These are phyloP conservation scores for Mentha longifolia DNA, from an alignment of 257 asterid species.

Conservation along the genomic window DNA sequence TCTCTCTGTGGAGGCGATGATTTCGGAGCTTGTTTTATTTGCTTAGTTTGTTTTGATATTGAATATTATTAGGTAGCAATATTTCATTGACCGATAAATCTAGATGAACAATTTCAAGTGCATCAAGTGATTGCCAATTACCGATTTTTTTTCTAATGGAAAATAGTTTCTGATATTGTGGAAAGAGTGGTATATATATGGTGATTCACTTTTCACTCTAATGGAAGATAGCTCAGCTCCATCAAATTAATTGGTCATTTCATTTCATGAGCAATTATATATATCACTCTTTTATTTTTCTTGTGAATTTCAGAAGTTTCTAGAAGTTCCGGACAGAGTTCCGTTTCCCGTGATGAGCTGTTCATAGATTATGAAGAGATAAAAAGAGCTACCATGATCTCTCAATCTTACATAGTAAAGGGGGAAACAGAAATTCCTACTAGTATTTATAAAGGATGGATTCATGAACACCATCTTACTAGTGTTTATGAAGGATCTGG, in stretches of 20 bases:
- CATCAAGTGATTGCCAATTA: too few species aligned
- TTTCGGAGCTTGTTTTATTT: too few species aligned
- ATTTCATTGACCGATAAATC: too few species aligned
- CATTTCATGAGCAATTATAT: not conserved
- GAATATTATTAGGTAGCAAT: too few species aligned
- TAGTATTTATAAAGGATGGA: slow-evolving; percentile 25
- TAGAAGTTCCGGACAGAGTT: not conserved
- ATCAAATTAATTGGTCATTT: not conserved
- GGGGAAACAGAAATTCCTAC: not conserved
- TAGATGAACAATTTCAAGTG: too few species aligned
- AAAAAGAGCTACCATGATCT: slow-evolving; percentile 16
- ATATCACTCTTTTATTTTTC: not conserved
- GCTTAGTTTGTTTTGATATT: too few species aligned
- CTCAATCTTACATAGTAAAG: not conserved
- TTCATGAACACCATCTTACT: slow-evolving; percentile 21
- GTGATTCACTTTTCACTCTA: not conserved
- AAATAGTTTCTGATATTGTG: not conserved
- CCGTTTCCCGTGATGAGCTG: not conserved
- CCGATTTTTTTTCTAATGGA: too few species aligned
- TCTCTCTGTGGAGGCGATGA: too few species aligned
- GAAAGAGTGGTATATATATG: not conserved
- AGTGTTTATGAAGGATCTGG: slow-evolving; percentile 18
- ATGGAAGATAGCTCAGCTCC: too few species aligned
- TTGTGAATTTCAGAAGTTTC: slow-evolving; percentile 15
- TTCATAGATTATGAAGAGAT: slow-evolving; percentile 15